Percentiles rank a stretch among this genome's conserved stretches.
Conservation (phyloP, 495 filamentous ascomycete genomes). For the Aspergillus taichungensis region DNA sequence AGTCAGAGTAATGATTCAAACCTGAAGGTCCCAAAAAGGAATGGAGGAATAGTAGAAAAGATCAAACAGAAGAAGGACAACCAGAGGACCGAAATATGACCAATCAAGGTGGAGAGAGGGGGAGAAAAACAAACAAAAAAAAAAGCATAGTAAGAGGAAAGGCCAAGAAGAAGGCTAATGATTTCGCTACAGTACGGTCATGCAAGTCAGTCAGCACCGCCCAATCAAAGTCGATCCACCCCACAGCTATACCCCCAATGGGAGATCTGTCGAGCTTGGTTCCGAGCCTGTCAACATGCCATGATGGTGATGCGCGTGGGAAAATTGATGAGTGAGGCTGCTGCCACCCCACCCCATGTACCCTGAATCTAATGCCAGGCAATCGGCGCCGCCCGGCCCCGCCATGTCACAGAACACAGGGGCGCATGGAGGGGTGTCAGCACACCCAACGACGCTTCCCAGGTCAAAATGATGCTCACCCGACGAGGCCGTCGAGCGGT, state of each 20-base stretch:
- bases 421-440: constrained; percentile 16
- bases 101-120: no score
- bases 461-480: constrained; percentile 13
- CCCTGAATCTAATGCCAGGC: constrained; percentile 12
- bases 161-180: constrained; percentile 3
- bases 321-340: constrained; percentile 2
- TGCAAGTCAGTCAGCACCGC: constrained; percentile 6
- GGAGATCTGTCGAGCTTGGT: constrained; percentile 12
- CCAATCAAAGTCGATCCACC: neutral
- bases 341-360: constrained; percentile 16
- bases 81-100: neutral
- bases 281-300: constrained; percentile 11
- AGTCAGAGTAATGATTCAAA: neutral
- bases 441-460: constrained; percentile 19
- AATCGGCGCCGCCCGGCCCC: constrained; percentile 10
- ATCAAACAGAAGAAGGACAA: constrained; percentile 1
- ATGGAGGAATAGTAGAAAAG: neutral
- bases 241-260: constrained; percentile 10
- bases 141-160: constrained; percentile 2
- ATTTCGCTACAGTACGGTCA: constrained; percentile 1
- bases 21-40: neutral
- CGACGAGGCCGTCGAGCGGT: constrained; percentile 5
- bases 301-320: constrained; percentile 8
- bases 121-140: neutral
- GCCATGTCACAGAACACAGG: constrained; percentile 18